These are phyloP conservation scores for Arbutus unedo DNA, from an alignment of 148 eudicot species.

Conservation along the genomic window DNA sequence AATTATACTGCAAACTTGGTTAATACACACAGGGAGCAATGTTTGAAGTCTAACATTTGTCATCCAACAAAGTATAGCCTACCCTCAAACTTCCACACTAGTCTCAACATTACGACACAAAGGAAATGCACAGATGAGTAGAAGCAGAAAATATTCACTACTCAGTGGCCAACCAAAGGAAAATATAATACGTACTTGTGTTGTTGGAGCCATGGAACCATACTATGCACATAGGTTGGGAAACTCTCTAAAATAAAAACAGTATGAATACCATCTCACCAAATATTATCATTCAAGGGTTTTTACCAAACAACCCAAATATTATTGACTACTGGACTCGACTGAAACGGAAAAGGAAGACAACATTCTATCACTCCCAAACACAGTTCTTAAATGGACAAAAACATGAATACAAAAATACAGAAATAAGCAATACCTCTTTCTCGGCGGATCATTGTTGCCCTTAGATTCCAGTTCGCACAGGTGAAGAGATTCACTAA, in stretches of 20 bases:
- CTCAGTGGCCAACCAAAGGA: not conserved
- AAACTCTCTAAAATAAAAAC: not conserved
- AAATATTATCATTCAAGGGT: not conserved
- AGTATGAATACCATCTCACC: not conserved
- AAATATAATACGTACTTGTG: not conserved
- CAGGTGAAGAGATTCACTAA: too few relatives aligned
- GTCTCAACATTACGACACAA: conserved; percentile 15
- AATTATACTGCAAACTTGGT: conserved; percentile 27
- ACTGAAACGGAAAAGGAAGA: too few relatives aligned
- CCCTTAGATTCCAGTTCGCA: too few relatives aligned
- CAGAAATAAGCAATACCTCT: too few relatives aligned
- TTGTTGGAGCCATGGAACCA: not conserved
- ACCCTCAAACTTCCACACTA: conserved; percentile 18
- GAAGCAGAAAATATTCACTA: conserved; percentile 21
- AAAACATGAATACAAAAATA: too few relatives aligned
- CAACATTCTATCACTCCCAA: too few relatives aligned
- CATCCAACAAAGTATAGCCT: conserved; percentile 24
- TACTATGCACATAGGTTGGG: not conserved
- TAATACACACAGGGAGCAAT: conserved; percentile 14
- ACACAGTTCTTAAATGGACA: too few relatives aligned
- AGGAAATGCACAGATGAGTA: conserved; percentile 19
- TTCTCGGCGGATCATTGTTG: too few relatives aligned
- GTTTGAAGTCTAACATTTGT: conserved; percentile 22
- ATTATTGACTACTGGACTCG: too few relatives aligned
- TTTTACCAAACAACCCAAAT: too few relatives aligned